A percentile compares a stretch with the other conserved stretches of the same genome.
Evolutionary conservation across 306 rosid species (phyloP).

Genomic region (Calophaca sinica): DNA sequence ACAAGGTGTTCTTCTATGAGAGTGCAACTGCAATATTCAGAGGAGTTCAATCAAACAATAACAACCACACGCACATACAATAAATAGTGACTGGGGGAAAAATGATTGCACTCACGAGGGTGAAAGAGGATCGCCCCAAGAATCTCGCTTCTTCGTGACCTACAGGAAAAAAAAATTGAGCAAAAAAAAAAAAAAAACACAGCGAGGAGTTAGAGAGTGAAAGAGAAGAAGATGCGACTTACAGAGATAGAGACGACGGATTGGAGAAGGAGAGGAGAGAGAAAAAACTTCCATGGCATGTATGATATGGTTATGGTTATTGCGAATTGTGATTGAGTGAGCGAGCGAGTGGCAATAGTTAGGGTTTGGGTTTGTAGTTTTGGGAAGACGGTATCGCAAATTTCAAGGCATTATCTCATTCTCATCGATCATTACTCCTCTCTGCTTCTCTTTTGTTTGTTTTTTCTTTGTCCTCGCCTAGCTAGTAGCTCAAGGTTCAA

Average conservation of each 20-base stretch:
- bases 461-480: too few relatives aligned
- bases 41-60: slow-evolving; percentile 27
- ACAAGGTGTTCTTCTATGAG: slow-evolving; percentile 41
- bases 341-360: not conserved
- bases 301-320: not conserved
- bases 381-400: not conserved
- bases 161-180: slow-evolving; percentile 6
- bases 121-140: slow-evolving; percentile 33
- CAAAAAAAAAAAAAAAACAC: not conserved
- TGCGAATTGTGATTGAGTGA: not conserved
- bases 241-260: not conserved
- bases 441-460: not conserved
- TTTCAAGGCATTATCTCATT: not conserved
- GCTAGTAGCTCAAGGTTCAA: too few relatives aligned
- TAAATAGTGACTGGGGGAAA: not conserved
- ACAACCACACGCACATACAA: not conserved
- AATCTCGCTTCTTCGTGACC: slow-evolving; percentile 37
- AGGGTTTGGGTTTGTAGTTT: slow-evolving; percentile 16
- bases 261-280: slow-evolving; percentile 35
- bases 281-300: slow-evolving; percentile 43
- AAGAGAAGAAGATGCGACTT: not conserved
- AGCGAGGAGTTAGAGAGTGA: not conserved
- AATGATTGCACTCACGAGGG: slow-evolving; percentile 22
- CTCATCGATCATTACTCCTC: not conserved
- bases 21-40: slow-evolving; percentile 52